phyloP scores from a whole-genome alignment of 495 filamentous ascomycete species.

The Podospora pseudoanserina region DNA sequence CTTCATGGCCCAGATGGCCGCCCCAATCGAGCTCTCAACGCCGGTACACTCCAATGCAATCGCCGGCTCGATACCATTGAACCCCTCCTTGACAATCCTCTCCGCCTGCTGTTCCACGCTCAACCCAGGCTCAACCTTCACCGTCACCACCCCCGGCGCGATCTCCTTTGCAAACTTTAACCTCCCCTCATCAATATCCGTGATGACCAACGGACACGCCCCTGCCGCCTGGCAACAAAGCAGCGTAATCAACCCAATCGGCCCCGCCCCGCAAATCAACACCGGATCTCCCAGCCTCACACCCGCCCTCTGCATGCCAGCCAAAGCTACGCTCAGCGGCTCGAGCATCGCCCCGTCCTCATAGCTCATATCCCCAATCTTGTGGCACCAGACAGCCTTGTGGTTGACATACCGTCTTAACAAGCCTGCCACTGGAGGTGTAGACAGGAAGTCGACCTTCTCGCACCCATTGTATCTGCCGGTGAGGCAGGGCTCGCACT shows the following conservation, averaged over 20 bases:
- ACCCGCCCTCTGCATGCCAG: slow-evolving; percentile 73
- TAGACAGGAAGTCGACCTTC: slow-evolving; percentile 77
- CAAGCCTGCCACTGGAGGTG: slow-evolving; percentile 83
- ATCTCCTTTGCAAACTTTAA: slow-evolving; percentile 77
- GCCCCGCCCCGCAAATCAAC: slow-evolving; percentile 83
- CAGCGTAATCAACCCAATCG: slow-evolving; percentile 82
- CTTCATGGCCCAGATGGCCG: slow-evolving; percentile 82
- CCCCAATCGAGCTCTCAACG: slow-evolving; percentile 80
- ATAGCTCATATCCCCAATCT: slow-evolving; percentile 83
- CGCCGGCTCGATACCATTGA: slow-evolving; percentile 70
- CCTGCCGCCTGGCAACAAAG: slow-evolving; percentile 79
- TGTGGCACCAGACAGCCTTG: slow-evolving; percentile 88
- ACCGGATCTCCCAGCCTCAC: slow-evolving; percentile 79
- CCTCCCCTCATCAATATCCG: slow-evolving; percentile 84
- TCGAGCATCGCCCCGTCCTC: slow-evolving; percentile 86
- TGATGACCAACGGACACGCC: slow-evolving; percentile 81
- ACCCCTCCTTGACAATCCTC: slow-evolving; percentile 57
- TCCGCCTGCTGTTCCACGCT: slow-evolving; percentile 67
- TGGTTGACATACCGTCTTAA: slow-evolving; percentile 91
- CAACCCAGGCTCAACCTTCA: slow-evolving; percentile 63
- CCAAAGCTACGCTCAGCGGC: slow-evolving; percentile 79
- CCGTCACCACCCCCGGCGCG: slow-evolving; percentile 67
- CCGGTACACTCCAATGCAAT: slow-evolving; percentile 86
- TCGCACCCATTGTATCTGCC: slow-evolving; percentile 93
- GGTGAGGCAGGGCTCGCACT: slow-evolving; percentile 83